Conservation (phyloP, 495 filamentous ascomycete species). For the Extremus antarcticus region DNA sequence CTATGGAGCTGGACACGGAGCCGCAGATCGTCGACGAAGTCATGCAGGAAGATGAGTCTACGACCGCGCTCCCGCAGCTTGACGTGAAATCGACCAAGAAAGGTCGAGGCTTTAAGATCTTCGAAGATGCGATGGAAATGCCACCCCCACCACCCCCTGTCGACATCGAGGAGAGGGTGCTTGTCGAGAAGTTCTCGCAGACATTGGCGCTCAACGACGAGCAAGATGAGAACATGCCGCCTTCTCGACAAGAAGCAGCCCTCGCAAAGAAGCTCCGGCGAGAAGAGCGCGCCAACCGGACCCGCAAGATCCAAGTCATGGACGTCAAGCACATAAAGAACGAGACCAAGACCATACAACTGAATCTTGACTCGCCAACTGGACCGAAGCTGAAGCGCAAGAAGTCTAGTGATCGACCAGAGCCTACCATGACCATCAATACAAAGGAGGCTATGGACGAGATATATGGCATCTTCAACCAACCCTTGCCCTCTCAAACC, state of each 20-base stretch:
- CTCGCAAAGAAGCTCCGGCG: constrained; percentile 27
- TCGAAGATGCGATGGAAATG: constrained; percentile 9
- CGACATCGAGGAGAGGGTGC: constrained; percentile 7
- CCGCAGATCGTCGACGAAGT: neutral
- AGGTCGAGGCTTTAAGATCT: constrained; percentile 15
- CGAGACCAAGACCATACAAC: constrained; percentile 54
- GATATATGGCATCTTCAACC: constrained; percentile 93
- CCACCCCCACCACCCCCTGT: neutral
- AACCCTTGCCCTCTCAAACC: constrained; percentile 53
- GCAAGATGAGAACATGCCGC: constrained; percentile 31
- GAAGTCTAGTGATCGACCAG: constrained; percentile 44
- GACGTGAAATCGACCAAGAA: neutral
- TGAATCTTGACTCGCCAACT: constrained; percentile 79
- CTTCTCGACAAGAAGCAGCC: constrained; percentile 18
- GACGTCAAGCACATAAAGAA: constrained; percentile 46
- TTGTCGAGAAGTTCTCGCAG: constrained; percentile 14
- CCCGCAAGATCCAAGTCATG: constrained; percentile 60
- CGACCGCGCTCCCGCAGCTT: neutral
- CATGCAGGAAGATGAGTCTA: neutral
- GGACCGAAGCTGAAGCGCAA: constrained; percentile 64
- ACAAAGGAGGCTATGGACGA: constrained; percentile 93
- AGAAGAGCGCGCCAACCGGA: constrained; percentile 33
- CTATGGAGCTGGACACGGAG: neutral
- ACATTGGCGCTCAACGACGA: constrained; percentile 21
- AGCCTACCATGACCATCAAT: constrained; percentile 94